These are phyloP conservation scores for Colletotrichum sp. DNA, from an alignment of 2,329 filamentous ascomycete species.

Conservation along the genomic window DNA sequence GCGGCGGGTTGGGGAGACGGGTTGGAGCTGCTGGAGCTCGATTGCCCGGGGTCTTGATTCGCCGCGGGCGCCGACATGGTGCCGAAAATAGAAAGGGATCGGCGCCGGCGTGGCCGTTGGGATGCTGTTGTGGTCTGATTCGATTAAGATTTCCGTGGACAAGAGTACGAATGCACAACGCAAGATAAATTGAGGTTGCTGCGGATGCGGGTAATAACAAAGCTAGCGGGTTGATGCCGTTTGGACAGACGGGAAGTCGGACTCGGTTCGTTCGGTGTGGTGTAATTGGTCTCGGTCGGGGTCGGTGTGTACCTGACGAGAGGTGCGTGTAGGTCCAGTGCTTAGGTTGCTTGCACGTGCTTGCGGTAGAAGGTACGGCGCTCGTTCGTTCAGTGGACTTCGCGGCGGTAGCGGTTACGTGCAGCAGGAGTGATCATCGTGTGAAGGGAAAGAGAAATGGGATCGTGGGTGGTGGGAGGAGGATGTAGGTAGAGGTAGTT, in stretches of 20 bases:
- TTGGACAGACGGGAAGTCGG: neutral
- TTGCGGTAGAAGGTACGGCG: neutral
- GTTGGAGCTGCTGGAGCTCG: neutral
- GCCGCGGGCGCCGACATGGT: neutral
- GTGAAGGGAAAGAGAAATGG: neutral
- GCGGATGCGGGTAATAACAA: neutral
- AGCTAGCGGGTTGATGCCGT: neutral
- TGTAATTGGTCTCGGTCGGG: neutral
- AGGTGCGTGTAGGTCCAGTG: neutral
- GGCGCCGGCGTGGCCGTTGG: neutral
- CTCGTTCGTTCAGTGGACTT: slow-evolving; percentile 11
- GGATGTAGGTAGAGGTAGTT: neutral
- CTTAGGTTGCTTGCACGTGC: neutral
- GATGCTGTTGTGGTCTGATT: neutral
- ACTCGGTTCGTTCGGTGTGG: neutral
- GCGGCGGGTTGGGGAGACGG: neutral
- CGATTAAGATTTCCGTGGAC: neutral
- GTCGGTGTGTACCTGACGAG: neutral
- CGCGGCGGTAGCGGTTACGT: slow-evolving; percentile 1
- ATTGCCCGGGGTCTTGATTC: neutral
- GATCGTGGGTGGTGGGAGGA: neutral
- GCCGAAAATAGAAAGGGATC: slow-evolving; percentile 2
- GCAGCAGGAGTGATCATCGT: slow-evolving; percentile 8
- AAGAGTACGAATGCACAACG: neutral
- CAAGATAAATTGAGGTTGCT: neutral